These are phyloP conservation scores for Cyberlindnera japonica DNA, from an alignment of 805 yeast species.

Conservation along the genomic window DNA sequence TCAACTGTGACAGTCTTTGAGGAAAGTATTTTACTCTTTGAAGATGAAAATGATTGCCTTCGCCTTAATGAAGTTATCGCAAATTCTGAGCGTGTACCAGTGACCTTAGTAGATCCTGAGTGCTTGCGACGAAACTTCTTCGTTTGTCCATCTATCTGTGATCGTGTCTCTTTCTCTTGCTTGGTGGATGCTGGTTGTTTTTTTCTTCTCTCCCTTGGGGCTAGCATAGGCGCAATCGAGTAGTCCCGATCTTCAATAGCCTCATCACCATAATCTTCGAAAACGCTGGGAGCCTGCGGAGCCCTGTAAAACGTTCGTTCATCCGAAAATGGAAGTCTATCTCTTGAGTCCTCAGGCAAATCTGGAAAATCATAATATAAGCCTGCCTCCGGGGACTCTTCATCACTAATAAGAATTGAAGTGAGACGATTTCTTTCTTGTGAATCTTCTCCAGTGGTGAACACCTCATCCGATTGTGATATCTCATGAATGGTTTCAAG, in stretches of 20 bases:
- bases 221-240: conserved; percentile 15
- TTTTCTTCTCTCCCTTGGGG: conserved; percentile 5
- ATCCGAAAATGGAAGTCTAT: neutral
- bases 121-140: no score
- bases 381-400: neutral
- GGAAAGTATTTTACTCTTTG: neutral
- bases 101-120: no score
- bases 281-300: neutral
- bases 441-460: conserved; percentile 14
- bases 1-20: neutral
- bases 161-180: no score
- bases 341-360: neutral
- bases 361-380: no score
- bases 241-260: conserved; percentile 11
- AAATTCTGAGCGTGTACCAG: no score
- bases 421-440: conserved; percentile 2
- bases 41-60: neutral
- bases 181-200: neutral
- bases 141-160: no score
- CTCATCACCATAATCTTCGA: conserved; percentile 3
- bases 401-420: neutral
- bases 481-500: neutral
- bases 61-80: no score
- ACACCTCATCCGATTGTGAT: conserved; percentile 1
- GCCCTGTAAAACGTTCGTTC: neutral